phyloP scores from a whole-genome alignment of 139 green algal genomes.

The Chlorella ohadii region DNA sequence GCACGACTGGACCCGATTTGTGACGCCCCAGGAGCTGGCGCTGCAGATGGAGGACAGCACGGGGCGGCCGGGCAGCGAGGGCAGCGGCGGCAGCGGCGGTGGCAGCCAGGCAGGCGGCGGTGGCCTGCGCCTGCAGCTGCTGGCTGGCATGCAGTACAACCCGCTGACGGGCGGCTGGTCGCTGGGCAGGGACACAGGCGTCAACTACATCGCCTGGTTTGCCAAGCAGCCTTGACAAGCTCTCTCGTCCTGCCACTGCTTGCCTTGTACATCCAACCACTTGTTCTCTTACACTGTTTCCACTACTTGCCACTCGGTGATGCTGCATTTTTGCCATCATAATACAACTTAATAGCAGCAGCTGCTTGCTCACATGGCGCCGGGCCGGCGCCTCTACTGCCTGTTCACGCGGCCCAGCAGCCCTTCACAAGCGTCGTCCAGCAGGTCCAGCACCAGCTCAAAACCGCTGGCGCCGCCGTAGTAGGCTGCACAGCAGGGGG shows the following conservation, averaged over 20 bases:
- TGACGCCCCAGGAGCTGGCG: conserved; percentile 89
- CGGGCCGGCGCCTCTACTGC: neutral
- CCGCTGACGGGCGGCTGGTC: conserved; percentile 56
- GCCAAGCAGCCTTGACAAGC: conserved; percentile 14
- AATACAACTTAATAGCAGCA: too few relatives aligned
- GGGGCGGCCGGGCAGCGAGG: neutral
- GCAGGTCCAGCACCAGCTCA: conserved; percentile 86
- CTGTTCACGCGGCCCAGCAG: neutral
- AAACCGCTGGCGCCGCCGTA: conserved; percentile 74
- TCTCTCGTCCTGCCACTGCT: too few relatives aligned
- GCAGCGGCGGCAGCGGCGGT: neutral
- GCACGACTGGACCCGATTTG: conserved; percentile 90
- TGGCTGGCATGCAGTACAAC: conserved; percentile 73
- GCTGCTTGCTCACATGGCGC: neutral
- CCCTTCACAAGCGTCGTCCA: conserved; percentile 72
- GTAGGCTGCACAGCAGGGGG: conserved; percentile 68
- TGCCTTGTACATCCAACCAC: too few relatives aligned
- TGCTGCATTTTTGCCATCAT: too few relatives aligned
- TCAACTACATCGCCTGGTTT: conserved; percentile 88
- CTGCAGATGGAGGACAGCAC: conserved; percentile 52
- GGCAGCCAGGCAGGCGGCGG: neutral
- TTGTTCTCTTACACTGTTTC: too few relatives aligned
- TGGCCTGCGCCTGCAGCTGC: conserved; percentile 42
- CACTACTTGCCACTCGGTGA: too few relatives aligned
- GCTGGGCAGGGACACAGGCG: conserved; percentile 57